Percentiles rank a stretch among this genome's conserved stretches.
These are phyloP conservation scores for Candida sanyaensis DNA, from an alignment of 1,139 yeast species.

Conservation along the genomic window DNA sequence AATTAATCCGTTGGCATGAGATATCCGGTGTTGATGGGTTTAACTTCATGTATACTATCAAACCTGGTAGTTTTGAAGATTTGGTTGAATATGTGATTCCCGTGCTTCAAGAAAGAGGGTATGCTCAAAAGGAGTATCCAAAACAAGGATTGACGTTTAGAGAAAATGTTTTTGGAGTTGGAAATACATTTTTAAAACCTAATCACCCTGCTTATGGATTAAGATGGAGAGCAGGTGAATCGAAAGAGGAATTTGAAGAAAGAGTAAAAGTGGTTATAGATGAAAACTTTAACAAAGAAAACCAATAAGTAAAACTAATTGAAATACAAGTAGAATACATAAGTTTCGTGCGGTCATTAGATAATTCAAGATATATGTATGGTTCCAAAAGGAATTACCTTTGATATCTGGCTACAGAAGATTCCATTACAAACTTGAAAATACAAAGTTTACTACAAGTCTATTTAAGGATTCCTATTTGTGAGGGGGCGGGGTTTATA, in stretches of 20 bases:
- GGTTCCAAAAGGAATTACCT: too few species aligned
- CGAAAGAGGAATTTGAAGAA: constrained; percentile 34
- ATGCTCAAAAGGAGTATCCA: constrained; percentile 30
- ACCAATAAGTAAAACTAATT: too few species aligned
- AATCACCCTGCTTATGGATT: constrained; percentile 39
- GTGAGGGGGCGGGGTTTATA: too few species aligned
- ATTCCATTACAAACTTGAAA: too few species aligned
- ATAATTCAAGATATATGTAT: too few species aligned
- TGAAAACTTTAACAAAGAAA: constrained; percentile 7
- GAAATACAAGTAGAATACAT: too few species aligned
- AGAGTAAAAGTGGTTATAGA: constrained; percentile 18
- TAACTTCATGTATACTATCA: constrained; percentile 25
- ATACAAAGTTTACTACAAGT: too few species aligned
- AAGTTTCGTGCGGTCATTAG: too few species aligned
- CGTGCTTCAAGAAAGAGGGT: constrained; percentile 24
- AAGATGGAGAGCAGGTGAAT: constrained; percentile 38
- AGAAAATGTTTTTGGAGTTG: constrained; percentile 23
- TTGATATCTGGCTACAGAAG: too few species aligned
- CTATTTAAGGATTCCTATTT: too few species aligned
- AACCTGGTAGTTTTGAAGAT: constrained; percentile 29
- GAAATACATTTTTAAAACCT: constrained; percentile 19
- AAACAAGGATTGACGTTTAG: constrained; percentile 23
- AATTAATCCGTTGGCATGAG: constrained; percentile 24
- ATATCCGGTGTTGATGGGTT: constrained; percentile 28
- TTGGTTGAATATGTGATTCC: constrained; percentile 26